Base-by-base conservation (phyloP, 306 rosid species). In the Glycine tomentella region DNA sequence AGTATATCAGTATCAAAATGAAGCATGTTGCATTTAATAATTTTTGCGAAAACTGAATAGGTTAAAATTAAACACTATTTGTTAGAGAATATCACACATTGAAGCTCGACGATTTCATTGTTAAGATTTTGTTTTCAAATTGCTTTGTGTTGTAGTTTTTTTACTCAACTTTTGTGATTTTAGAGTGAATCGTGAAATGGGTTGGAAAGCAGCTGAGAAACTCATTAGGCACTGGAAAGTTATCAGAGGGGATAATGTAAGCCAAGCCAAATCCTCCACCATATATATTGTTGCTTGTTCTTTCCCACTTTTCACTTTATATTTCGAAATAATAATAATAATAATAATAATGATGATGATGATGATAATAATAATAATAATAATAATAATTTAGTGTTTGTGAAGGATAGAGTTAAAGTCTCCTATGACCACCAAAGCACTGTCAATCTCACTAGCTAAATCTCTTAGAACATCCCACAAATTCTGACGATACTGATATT, bases 151-250 rank as follows among this genome's bases (percentile, higher is more conserved):
- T 72, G 12, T 3, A 45, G 16, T 12, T 48, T 31, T 25, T 68
- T 33, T 3, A 17, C 12, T 38, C 7, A 12, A 14, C 1, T 42
- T 79, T 15, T 56, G 38, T 50, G 72, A 12, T 70, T 74, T 40
- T 65, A 61, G 20, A 69, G 74, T 17, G 74, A 33, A 62, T 44
- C 46, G n/a, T 56, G 51, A 69, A 55, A 95, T 93, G 99, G 98
- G 99, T 79, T 91, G 98, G 99, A 95, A 95, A 89, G 99, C 98
- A 1, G 99, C 99, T 25, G 88, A 93, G 90, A 95, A 95, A 81
- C 98, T 95, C 55, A 86, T 95, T 61, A 88, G 96, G 83, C 93
- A 93, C 77, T 95, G 97, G 99, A 93, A 89, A 86, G 6, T 95
- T 88, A 75, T 93, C 80, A 88, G 97, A 85, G 97, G 98, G 79